Percentiles rank a stretch among this genome's conserved stretches.
Conservation (phyloP, 306 rosid genomes). For the Fragaria nilgerrensis region DNA sequence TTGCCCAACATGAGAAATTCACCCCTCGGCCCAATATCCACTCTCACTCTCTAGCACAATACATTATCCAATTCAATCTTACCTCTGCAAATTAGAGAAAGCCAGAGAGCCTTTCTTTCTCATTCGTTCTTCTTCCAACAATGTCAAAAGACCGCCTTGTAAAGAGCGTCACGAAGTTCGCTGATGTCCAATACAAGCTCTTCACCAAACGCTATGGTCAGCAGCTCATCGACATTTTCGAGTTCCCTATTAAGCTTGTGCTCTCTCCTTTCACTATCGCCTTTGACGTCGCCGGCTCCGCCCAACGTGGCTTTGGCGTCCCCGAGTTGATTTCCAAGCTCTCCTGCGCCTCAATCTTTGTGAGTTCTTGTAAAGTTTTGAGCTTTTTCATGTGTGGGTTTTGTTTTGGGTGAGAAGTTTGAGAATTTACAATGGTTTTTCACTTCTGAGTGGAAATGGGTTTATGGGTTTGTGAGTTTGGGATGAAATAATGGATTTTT, state of each 20-base stretch:
- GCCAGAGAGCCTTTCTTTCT: not conserved
- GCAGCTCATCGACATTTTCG: constrained; percentile 59
- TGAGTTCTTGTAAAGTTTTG: constrained; percentile 32
- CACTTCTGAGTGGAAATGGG: constrained; percentile 1
- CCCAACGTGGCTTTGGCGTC: constrained; percentile 95
- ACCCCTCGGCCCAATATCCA: too few relatives aligned
- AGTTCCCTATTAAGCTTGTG: constrained; percentile 70
- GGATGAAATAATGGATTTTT: constrained; percentile 10
- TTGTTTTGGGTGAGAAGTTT: not conserved
- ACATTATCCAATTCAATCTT: too few relatives aligned
- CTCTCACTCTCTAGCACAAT: too few relatives aligned
- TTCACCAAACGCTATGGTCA: constrained; percentile 62
- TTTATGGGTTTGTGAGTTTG: constrained; percentile 6
- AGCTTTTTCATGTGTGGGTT: constrained; percentile 4
- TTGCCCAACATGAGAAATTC: too few relatives aligned
- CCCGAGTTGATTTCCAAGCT: constrained; percentile 90
- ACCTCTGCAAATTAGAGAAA: too few relatives aligned
- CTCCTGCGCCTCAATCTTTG: constrained; percentile 79
- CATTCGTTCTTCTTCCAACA: constrained; percentile 18
- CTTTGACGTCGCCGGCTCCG: constrained; percentile 81
- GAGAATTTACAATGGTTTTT: not conserved
- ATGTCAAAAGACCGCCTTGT: constrained; percentile 52
- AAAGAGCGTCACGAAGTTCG: constrained; percentile 51
- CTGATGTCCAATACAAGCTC: constrained; percentile 48
- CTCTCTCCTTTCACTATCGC: constrained; percentile 78